Evolutionary conservation across 1,139 yeast species (phyloP), one percentile per base, ranked within the genome.

Genomic region (Yamadazyma membranifaciens): DNA sequence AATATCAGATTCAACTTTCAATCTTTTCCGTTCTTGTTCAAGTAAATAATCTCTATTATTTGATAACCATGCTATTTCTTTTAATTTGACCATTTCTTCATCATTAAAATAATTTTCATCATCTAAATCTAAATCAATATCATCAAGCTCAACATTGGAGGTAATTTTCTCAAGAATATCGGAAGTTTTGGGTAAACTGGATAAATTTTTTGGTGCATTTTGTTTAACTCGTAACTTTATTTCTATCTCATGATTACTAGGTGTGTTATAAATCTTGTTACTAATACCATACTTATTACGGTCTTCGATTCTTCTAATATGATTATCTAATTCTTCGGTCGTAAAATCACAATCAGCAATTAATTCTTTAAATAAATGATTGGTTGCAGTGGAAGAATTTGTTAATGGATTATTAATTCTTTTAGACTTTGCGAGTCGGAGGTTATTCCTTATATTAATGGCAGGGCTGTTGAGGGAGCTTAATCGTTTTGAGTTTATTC

Each of bases 1-100:
- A 45, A 79, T 81, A 64, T 94, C 98, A 0, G 96, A 94, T 56
- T 91, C 96, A 39, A 77, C 76, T 56, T 91, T 87, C 48, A 91
- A 72, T 47, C 92, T 69, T 59, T 88, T 89, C 51, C 80, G 80
- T 54, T 92, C 98, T 62, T 88, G 96, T 39, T 84, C 94, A 20
- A 88, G 63, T 44, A 92, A 67, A 55, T 81, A 94, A 27, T 91
- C 98, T 45, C 86, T 87, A 61, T 92, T 88, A 40, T 87, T 71
- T 1, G 94, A 89, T 42, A 86, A 80, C 98, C 98, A 92, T 5
- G 89, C 78, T 83, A 73, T 49, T 87, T 89, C 61, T 87, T 91
- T 54, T 81, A 56, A 42, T 22, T 34, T 69, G 63, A 41, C 51
- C 10, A 80, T 74, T 49, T 92, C 96, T 36, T 80, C 85, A 37